Base-by-base conservation (phyloP, 352 stramenopile genomes). In the Phytophthora podocarpi region DNA sequence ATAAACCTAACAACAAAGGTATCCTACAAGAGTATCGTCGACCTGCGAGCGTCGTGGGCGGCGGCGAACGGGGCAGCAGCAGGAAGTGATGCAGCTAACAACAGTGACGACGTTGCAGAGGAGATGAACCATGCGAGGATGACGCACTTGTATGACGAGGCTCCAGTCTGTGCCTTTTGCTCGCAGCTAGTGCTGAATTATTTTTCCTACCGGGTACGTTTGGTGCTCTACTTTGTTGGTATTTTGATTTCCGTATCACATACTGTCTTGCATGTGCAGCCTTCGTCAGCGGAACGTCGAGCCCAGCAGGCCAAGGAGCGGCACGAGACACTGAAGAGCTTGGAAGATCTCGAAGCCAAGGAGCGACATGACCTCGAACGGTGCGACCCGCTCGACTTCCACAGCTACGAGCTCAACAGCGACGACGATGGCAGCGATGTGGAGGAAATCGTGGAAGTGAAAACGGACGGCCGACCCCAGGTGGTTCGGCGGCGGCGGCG, bases 11-110 rank as follows among this genome's bases (percentile, higher is more conserved):
- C 63, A 4, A 85, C 79, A 24, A 74, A 75, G 46, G 80, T 89
- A n/a, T 82, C 74, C 0, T 84, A 77, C 61, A 89, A 89, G 41
- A 83, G 76, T 46, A 85, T 89, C n/a, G 64, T 67, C 23, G 77
- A 89, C 49, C 47, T 89, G 21, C 69, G 75, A 3, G 63, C 67
- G 4, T 82, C 64, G 3, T 89, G 80, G 80, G 45, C 56, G 11
- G 21, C 31, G 23, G 23, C 50, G 15, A 65, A 59, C 27, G 39
- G 28, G 5, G 2, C 37, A 32, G 30, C 26, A 30, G 18, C 18
- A 2, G 31, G 20, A 1, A 46, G 32, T 47, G 37, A 35, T 35
- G 43, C 46, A 24, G 26, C 23, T 15, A 41, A 41, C 30, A 59
- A 59, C 16, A 54, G 37, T 21, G 34, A 40, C 24, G 47, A 63